Base-by-base conservation (phyloP, 2,329 filamentous ascomycete species). In the Reticulascus tulasneorum region DNA sequence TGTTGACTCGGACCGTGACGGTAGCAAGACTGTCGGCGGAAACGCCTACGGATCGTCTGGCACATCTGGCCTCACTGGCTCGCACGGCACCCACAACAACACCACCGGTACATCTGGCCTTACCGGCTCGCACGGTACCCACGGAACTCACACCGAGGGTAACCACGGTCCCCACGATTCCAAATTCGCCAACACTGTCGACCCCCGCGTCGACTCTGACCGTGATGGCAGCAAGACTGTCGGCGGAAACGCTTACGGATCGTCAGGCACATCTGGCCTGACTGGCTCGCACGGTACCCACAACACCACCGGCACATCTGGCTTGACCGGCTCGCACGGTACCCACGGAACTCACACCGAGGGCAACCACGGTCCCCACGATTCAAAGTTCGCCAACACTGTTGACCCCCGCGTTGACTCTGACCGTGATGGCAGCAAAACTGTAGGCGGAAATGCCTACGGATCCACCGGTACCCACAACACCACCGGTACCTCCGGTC, bases 391-490 rank as follows among this genome's bases (percentile, higher is more conserved):
- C 12, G 47, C 59, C 16, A 79, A 79, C 62, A 73, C 73, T 49
- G 27, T 54, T 3, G 75, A 79, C 45, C 73, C 73, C 15, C 59
- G 71, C n/a, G 61, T 75, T 33, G 73, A 79, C 51, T 72, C 67
- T 5, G 71, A 78, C 47, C 59, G 69, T 11, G 67, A 37, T 19
- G 18, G 29, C 36, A 58, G 54, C 47, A 50, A 50, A 36, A 63
- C 55, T 47, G 22, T 55, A 44, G 55, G 56, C 10, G 41, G 45
- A n/a, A 23, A 38, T 12, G 38, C 43, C 45, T 23, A 54, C 25
- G 45, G 41, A 35, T 37, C 40, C 28, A 39, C 46, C 4, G 46
- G 45, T 15, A 31, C 44, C 40, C 40, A 46, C 29, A 29, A 32
- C 22, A 39, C 42, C 38, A 25, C 42, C 26, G 45, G 44, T 9